Evolutionary conservation across 257 asterid species (phyloP), one percentile per base, ranked within the genome.

Genomic region (Solanum pinnatisectum): DNA sequence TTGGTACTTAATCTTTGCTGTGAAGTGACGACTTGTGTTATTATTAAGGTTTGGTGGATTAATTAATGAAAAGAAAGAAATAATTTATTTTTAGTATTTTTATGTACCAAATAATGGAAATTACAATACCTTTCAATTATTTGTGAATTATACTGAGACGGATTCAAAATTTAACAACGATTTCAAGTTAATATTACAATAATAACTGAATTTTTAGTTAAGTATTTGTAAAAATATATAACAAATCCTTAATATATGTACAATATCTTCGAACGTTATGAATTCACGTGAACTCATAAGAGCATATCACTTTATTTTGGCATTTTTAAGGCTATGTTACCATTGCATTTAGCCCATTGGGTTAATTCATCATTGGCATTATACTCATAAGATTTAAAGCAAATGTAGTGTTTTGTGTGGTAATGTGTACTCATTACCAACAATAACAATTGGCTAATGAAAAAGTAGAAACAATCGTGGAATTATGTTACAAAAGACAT

Each of bases 11-110:
- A 71, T 72, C 88, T 86, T 86, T 70, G 83, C 83, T 68, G 71
- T 71, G 88, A 86, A 86, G 88, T 86, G 71, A 86, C 25, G 78
- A 86, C 83, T 82, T 23, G 70, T 82, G 83, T 44, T 40, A 86
- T 86, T 39, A 86, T 86, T 72, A 35, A 37, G 5, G 44, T 67
- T 86, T 86, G 88, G 63, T 86, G 4, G 67, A 70, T 68, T 25
- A 49, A 42, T 68, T 13, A 70, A 68, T 65, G 83, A 40, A 49
- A 82, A 82, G 32, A 27, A 74, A 30, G 0, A 46, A 27, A 44
- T 4, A 72, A 33, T 2, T 16, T 33, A 33, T 27, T 79, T 10
- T 15, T 79, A 79, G 16, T 46, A 78, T 42, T 78, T 40, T 25
- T 23, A 2, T 40, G 27, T 11, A 14, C 23, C 2, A 15, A 36